Evolutionary conservation across 23 red algal species (phyloP), one percentile per base, ranked within the genome.

Genomic region (Gracilaria vermiculophylla): DNA sequence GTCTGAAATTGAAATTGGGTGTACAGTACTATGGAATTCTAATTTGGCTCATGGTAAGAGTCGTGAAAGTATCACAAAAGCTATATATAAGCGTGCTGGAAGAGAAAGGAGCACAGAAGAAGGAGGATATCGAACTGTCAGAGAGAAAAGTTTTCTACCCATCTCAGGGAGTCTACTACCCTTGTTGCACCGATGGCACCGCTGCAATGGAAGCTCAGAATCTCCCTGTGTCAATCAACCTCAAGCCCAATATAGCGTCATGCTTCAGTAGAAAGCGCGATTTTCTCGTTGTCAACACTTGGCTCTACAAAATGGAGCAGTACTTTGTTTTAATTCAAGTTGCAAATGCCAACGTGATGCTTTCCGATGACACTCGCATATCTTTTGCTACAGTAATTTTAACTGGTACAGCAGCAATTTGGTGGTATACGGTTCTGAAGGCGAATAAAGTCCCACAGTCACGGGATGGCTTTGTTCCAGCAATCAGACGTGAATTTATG

Each of bases 231-330:
- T 76, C 40, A 27, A 47, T 76, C 71, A 76, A 76, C 25, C 36
- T 76, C 6, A 32, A 76, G 16, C 71, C 71, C 45, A 76, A 49
- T 5, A 76, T 49, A 40, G 14, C 71, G 13, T 34, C 45, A 45
- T 11, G 15, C 19, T 49, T 48, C 36, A 76, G 12, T 49, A 40
- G 71, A 17, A 76, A 53, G 25, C 51, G 15, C 2, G 3, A 83
- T 49, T 67, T 67, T 50, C 56, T 83, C 5, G 57, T 48, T 27
- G 27, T 83, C 2, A 65, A 64, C 60, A 67, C 53, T 27, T 83
- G 79, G 79, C 36, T 62, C 5, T 83, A 83, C 23, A 69, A 83
- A 37, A 32, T 83, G 4, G 44, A 83, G 55, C 79, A 83, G 55
- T 83, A 83, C 19, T 69, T 83, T 32, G 24, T 41, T 69, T 50